These are phyloP conservation scores for Neoscytalidium dimidiatum DNA, from an alignment of 2,329 filamentous ascomycete genomes.

Conservation along the genomic window DNA sequence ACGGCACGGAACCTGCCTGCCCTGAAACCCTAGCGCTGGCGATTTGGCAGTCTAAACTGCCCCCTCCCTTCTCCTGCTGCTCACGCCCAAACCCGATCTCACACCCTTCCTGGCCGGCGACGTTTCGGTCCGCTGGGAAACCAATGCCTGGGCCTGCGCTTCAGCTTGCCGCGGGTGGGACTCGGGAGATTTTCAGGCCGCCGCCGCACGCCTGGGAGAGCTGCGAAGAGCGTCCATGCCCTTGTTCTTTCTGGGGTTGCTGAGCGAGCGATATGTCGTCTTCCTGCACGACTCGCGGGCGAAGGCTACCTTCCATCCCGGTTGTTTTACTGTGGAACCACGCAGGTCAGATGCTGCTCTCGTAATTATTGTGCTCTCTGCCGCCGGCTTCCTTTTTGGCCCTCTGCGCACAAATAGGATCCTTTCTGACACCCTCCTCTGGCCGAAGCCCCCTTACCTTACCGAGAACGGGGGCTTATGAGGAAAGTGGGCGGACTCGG, in stretches of 20 bases:
- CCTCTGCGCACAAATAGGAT: neutral
- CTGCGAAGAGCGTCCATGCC: too few species aligned
- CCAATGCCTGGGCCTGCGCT: neutral
- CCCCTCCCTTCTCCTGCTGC: neutral
- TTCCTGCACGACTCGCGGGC: conserved; percentile 7
- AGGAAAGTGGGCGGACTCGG: neutral
- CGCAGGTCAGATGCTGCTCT: neutral
- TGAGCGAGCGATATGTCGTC: neutral
- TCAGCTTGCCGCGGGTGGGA: neutral
- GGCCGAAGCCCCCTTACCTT: neutral
- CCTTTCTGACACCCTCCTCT: neutral
- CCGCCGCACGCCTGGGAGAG: neutral
- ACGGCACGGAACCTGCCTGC: conserved; percentile 12
- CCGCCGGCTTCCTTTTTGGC: neutral
- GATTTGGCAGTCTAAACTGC: neutral
- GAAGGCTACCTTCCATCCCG: neutral
- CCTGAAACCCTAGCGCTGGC: conserved; percentile 14
- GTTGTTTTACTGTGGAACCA: neutral
- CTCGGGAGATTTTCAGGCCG: conserved; percentile 10
- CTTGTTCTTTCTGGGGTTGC: neutral
- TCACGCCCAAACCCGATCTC: neutral
- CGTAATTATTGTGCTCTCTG: neutral
- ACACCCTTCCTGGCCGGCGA: neutral
- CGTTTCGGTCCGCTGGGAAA: conserved; percentile 3
- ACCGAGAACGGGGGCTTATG: neutral